These are phyloP conservation scores for Chenopodium suecicum DNA, from an alignment of 148 eudicot species.

Conservation along the genomic window DNA sequence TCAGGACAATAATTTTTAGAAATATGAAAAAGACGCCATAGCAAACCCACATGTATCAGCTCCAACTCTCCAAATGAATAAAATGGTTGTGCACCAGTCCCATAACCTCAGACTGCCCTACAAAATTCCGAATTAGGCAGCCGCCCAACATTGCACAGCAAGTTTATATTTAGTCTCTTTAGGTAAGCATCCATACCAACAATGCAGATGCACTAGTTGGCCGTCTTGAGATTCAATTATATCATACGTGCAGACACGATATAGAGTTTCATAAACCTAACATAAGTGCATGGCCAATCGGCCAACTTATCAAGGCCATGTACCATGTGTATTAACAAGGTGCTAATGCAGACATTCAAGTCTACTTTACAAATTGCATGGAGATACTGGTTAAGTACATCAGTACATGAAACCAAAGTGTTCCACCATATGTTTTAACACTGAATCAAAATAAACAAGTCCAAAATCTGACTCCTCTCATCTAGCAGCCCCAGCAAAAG, in stretches of 20 bases:
- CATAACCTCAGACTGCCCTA: too few relatives aligned
- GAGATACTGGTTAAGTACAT: slow-evolving; percentile 1
- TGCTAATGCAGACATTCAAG: not conserved
- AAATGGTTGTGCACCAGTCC: too few relatives aligned
- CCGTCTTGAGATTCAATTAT: not conserved
- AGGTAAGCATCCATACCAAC: too few relatives aligned
- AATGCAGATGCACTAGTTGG: too few relatives aligned
- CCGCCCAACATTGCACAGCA: too few relatives aligned
- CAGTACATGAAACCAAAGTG: not conserved
- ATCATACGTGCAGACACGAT: not conserved
- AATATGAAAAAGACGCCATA: too few relatives aligned
- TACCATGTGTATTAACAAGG: not conserved
- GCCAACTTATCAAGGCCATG: not conserved
- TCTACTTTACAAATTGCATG: not conserved
- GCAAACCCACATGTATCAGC: too few relatives aligned
- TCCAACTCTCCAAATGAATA: too few relatives aligned
- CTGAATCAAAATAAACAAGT: not conserved
- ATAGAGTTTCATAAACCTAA: not conserved
- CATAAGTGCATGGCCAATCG: not conserved
- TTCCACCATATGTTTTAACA: not conserved
- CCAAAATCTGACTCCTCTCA: not conserved
- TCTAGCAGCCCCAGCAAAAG: not conserved
- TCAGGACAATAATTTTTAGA: too few relatives aligned
- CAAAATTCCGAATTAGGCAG: too few relatives aligned
- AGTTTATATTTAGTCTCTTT: too few relatives aligned